phyloP scores from a whole-genome alignment of 805 yeast genomes.

The Nadsonia fulvescens region DNA sequence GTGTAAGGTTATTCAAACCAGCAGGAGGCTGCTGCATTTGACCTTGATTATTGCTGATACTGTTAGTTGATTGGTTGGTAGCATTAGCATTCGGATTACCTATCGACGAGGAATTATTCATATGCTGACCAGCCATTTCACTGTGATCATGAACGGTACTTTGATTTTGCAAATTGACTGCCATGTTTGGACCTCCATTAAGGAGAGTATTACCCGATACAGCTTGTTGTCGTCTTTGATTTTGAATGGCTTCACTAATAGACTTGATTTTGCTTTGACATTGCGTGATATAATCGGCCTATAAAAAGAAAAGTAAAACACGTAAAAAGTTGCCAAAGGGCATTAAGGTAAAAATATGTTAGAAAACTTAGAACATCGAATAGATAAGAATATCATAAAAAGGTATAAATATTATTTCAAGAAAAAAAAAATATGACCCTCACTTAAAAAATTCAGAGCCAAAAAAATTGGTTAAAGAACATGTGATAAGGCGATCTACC shows the following conservation, averaged over 20 bases:
- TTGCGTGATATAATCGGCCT: slow-evolving; percentile 13
- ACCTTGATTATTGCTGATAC: slow-evolving; percentile 6
- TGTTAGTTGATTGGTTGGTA: slow-evolving; percentile 11
- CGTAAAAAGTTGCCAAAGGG: background rate
- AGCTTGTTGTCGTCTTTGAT: slow-evolving; percentile 3
- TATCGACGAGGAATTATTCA: background rate
- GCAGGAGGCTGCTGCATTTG: slow-evolving; percentile 10
- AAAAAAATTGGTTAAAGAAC: too few relatives aligned
- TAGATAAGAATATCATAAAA: too few relatives aligned
- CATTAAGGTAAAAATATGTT: background rate
- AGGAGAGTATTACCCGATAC: slow-evolving; percentile 5
- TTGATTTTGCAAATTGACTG: slow-evolving; percentile 1
- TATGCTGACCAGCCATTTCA: background rate
- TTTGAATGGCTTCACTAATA: slow-evolving; percentile 8
- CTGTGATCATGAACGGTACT: background rate
- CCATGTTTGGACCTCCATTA: slow-evolving; percentile 1
- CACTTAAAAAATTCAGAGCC: too few relatives aligned
- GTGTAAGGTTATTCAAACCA: too few relatives aligned
- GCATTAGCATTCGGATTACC: slow-evolving; percentile 10
- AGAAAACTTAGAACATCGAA: too few relatives aligned
- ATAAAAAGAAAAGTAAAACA: background rate
- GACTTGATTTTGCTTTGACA: slow-evolving; percentile 11
- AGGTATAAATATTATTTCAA: too few relatives aligned
- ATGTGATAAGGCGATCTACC: too few relatives aligned
- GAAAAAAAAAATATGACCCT: too few relatives aligned